Base-by-base conservation (phyloP, 2,329 filamentous ascomycete genomes). In the Fusarium sulawesiense region DNA sequence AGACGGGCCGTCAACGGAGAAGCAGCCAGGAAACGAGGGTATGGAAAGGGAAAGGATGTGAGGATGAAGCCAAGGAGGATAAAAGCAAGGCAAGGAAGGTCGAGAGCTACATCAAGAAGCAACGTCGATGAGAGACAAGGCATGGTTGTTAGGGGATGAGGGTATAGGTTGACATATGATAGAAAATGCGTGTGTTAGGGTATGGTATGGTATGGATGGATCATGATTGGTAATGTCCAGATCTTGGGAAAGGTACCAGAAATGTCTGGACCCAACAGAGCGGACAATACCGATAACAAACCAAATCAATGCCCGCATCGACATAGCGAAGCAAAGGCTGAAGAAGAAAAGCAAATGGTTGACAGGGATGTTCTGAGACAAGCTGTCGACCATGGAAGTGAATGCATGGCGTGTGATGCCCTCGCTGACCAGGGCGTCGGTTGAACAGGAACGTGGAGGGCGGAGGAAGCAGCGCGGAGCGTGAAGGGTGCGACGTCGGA, bases 81-180 rank as follows among this genome's bases (percentile, higher is more conserved):
- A 60, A 56, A 72, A 42, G 59, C 59, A 71, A 68, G 60, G 60
- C 68, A 69, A 71, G 68, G 50, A 69, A 73, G 68, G 50, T 27
- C 30, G 50, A 61, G 50, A 47, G 42, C 68, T 47, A 69, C 60
- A 56, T 67, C 60, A 70, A 74, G 72, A 75, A 75, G 73, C 62
- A 75, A 75, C 68, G 66, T 74, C 69, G 73, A 75, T 74, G 71
- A 75, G 72, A 69, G 66, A 71, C 64, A 69, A 53, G 60, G 57
- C 60, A 71, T 59, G 69, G 60, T 71, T 60, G 56, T 53, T 44
- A 18, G 45, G 51, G 68, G 60, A 69, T 59, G 51, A 60, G 64
- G 53, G 61, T 44, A 46, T 49, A 64, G 34, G 51, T 62, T 71
- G 68, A 71, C 57, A 71, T 69, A 54, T 67, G 66, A 70, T 46